Conservation (phyloP, 768 basidiomycete genomes). For the Suillus clintonianus region DNA sequence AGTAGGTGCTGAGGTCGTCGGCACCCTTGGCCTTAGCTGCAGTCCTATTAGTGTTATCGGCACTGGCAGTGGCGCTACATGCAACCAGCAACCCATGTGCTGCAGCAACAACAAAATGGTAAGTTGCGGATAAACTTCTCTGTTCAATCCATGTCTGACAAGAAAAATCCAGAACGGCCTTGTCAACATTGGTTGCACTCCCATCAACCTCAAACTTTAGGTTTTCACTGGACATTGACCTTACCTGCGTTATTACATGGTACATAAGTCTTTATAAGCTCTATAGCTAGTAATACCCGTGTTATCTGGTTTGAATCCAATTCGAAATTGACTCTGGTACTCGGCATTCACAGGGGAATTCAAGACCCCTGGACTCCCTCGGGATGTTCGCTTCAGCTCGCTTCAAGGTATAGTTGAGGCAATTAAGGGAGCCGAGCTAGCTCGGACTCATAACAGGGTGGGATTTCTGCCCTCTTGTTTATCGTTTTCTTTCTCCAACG, state of each 20-base stretch:
- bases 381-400: too few relatives aligned
- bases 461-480: constrained; percentile 33
- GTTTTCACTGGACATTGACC: constrained; percentile 1
- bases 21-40: constrained; percentile 20
- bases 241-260: background rate
- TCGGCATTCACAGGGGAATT: too few relatives aligned
- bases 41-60: constrained; percentile 11
- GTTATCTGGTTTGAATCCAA: background rate
- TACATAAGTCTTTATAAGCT: constrained; percentile 2
- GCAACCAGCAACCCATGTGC: constrained; percentile 22
- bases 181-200: too few relatives aligned
- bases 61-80: constrained; percentile 24
- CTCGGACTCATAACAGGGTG: too few relatives aligned
- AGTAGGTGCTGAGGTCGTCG: constrained; percentile 1
- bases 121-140: background rate
- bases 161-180: constrained; percentile 20
- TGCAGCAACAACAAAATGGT: constrained; percentile 11
- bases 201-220: constrained; percentile 9
- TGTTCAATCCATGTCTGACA: background rate
- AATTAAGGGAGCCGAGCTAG: too few relatives aligned
- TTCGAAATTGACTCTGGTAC: too few relatives aligned
- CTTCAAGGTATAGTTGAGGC: too few relatives aligned
- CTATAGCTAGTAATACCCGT: background rate
- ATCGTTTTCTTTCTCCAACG: constrained; percentile 20
- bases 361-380: too few relatives aligned